Base-by-base conservation (phyloP, 2,329 filamentous ascomycete species). In the Microthyrium microscopicum region DNA sequence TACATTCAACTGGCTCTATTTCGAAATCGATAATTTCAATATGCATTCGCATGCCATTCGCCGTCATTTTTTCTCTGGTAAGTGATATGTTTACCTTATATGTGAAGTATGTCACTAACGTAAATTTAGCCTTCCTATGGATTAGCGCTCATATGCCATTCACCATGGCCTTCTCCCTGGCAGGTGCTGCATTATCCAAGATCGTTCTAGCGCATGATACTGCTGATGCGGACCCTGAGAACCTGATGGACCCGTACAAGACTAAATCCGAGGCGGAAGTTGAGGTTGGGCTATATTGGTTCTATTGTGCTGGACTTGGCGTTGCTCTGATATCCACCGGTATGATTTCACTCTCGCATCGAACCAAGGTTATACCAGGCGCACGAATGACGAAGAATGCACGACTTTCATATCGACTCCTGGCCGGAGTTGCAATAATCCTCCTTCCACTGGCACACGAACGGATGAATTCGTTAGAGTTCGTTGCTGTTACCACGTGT, bases 221-320 rank as follows among this genome's bases (percentile, higher is more conserved):
- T 22, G 42, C 53, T 2, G 51, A 64, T 37, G 51, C 68, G 1
- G 53, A 68, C 22, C 39, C 58, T 1, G 54, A 67, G 6, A 53
- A 58, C 20, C 53, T 77, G 0, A 65, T 62, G 5, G 60, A 65
- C 19, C 47, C 54, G 11, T 74, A 72, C 44, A 50, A 56, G 15
- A 50, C 52, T 2, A 58, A 60, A 29, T 64, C 66, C 1, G 62
- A 66, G 35, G 49, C 51, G 1, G 54, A 67, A n/a, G 53, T 76
- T n/a, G 46, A 55, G 5, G 39, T 50, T 5, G 70, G 68, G 3
- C 56, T 74, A 13, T 60, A 69, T 11, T 73, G 69, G 58, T 76
- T 70, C 49, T 77, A 76, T 49, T 76, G 70, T 47, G 61, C 57
- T n/a, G 72, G 73, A 1, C 56, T 75, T 2, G 68, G 64, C 17